Evolutionary conservation across 148 eudicot species (phyloP).

Genomic region (Oxyria digyna): DNA sequence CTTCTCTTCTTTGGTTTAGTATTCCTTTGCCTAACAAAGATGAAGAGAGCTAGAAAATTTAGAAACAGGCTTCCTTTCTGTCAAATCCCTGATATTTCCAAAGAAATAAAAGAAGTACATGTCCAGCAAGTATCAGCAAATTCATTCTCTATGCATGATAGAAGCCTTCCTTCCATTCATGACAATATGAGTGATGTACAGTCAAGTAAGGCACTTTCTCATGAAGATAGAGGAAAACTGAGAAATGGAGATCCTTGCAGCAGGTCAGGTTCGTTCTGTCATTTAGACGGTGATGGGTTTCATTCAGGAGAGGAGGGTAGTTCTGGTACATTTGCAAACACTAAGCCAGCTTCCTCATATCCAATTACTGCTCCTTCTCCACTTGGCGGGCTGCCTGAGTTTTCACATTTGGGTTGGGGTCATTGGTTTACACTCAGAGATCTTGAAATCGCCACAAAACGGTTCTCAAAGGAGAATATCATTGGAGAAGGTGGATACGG

Average conservation of each 20-base stretch:
- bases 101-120: slow-evolving; percentile 55
- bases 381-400: slow-evolving; percentile 51
- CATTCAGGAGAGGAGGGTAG: slow-evolving; percentile 46
- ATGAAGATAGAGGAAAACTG: slow-evolving; percentile 31
- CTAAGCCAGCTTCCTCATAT: slow-evolving; percentile 46
- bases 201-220: slow-evolving; percentile 33
- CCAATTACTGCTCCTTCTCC: slow-evolving; percentile 63
- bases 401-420: slow-evolving; percentile 77
- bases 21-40: slow-evolving; percentile 37
- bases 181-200: slow-evolving; percentile 46
- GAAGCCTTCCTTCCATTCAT: slow-evolving; percentile 34
- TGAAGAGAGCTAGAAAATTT: slow-evolving; percentile 36
- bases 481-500: slow-evolving; percentile 81
- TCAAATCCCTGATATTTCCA: slow-evolving; percentile 46
- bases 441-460: slow-evolving; percentile 51
- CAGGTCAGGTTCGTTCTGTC: slow-evolving; percentile 47
- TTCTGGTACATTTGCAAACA: slow-evolving; percentile 27
- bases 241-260: slow-evolving; percentile 38
- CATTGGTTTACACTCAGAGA: slow-evolving; percentile 74
- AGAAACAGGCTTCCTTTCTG: slow-evolving; percentile 26
- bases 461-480: slow-evolving; percentile 60
- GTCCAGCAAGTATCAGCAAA: slow-evolving; percentile 33
- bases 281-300: slow-evolving; percentile 32
- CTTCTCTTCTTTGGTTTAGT: slow-evolving; percentile 31
- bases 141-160: slow-evolving; percentile 25